These are phyloP conservation scores for Solanum okadae DNA, from an alignment of 257 asterid genomes.

Conservation along the genomic window DNA sequence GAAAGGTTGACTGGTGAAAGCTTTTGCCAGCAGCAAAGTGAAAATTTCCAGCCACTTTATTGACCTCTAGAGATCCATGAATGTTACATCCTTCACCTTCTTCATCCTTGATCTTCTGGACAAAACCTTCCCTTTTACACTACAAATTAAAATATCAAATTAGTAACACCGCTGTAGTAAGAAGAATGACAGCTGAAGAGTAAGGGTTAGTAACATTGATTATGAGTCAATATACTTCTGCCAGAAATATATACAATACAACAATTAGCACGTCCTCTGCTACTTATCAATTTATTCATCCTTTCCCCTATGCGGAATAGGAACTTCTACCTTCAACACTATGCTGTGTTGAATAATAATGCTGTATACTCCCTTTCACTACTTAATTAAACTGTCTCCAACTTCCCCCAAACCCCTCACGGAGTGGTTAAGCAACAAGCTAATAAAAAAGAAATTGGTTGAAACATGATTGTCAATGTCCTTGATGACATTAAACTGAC, in stretches of 20 bases:
- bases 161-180: background rate
- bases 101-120: conserved; percentile 79
- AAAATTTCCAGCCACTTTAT: conserved; percentile 96
- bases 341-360: background rate
- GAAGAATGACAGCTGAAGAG: background rate
- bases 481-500: background rate
- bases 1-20: conserved; percentile 49
- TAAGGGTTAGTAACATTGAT: background rate
- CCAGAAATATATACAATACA: background rate
- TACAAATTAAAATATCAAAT: conserved; percentile 9
- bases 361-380: background rate
- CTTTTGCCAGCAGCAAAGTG: conserved; percentile 88
- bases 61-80: conserved; percentile 92
- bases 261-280: background rate
- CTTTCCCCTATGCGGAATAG: background rate
- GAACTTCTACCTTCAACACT: background rate
- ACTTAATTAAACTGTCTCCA: background rate
- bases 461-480: background rate
- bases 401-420: background rate
- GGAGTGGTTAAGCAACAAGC: background rate
- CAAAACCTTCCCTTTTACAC: conserved; percentile 95
- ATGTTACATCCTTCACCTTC: conserved; percentile 98
- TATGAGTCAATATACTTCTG: background rate
- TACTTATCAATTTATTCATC: background rate
- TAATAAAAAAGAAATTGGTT: background rate